These are phyloP conservation scores for Venturia carpophila DNA, from an alignment of 2,329 filamentous ascomycete genomes.

Conservation along the genomic window DNA sequence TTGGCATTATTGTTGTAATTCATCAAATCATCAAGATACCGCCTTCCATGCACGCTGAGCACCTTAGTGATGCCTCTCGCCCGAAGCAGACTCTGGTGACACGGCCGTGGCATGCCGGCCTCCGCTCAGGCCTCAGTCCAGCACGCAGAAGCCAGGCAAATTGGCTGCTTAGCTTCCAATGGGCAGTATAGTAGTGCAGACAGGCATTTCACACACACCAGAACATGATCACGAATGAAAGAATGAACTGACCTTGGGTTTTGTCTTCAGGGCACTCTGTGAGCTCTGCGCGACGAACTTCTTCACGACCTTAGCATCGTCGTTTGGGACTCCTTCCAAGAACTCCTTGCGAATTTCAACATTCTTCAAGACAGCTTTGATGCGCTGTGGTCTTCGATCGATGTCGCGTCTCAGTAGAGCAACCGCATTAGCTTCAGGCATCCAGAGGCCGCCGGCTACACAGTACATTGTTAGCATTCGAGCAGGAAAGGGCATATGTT, in stretches of 20 bases:
- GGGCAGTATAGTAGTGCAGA: not conserved
- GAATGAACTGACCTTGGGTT: slow-evolving; percentile 61
- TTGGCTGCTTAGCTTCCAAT: not conserved
- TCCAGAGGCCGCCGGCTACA: slow-evolving; percentile 71
- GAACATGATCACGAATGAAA: slow-evolving; percentile 7
- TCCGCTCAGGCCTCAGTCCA: not conserved
- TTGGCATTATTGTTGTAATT: not conserved
- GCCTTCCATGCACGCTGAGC: not conserved
- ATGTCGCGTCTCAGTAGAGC: slow-evolving; percentile 64
- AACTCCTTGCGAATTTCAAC: slow-evolving; percentile 56
- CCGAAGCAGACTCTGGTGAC: not conserved
- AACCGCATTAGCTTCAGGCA: slow-evolving; percentile 61
- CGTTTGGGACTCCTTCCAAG: slow-evolving; percentile 48
- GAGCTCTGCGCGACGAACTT: slow-evolving; percentile 63
- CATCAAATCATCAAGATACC: slow-evolving; percentile 1
- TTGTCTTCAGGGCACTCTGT: slow-evolving; percentile 71
- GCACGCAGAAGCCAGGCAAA: not conserved
- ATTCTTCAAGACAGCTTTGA: slow-evolving; percentile 60
- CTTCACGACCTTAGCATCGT: slow-evolving; percentile 54
- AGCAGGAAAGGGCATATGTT: not conserved
- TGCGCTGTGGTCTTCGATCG: slow-evolving; percentile 60
- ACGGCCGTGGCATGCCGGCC: not conserved
- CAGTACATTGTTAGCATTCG: slow-evolving; percentile 18
- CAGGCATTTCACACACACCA: not conserved
- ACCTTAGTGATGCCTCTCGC: not conserved